These are phyloP conservation scores for Mortierella sp. DNA, from an alignment of 371 early-diverging fungal genomes.

Conservation along the genomic window DNA sequence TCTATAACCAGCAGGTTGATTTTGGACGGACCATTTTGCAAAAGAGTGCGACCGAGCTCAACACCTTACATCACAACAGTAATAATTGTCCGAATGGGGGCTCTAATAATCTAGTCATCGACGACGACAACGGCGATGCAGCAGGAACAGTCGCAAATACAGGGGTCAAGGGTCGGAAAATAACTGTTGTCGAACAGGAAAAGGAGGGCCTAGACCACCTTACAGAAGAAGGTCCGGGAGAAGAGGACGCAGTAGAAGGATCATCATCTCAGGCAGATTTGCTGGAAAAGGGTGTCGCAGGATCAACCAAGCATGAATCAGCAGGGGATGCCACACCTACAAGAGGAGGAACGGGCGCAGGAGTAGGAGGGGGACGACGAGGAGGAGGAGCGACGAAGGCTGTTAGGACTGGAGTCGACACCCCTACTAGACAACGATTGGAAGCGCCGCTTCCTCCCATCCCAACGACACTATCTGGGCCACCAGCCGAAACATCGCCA, in stretches of 20 bases:
- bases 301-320: neutral
- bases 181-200: neutral
- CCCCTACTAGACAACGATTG: neutral
- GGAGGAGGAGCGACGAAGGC: neutral
- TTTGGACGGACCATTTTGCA: conserved; percentile 33
- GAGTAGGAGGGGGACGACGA: neutral
- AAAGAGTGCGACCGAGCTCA: conserved; percentile 13
- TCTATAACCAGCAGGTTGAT: conserved; percentile 51
- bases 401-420: neutral
- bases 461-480: neutral
- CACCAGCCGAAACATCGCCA: neutral
- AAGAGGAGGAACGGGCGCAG: neutral
- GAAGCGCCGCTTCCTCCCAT: conserved; percentile 10
- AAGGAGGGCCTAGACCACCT: conserved; percentile 9
- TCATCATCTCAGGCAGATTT: neutral
- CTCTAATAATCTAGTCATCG: neutral
- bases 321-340: neutral
- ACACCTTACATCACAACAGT: conserved; percentile 2
- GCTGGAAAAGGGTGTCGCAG: neutral
- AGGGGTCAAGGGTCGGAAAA: neutral
- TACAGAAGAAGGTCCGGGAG: neutral
- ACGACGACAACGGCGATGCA: neutral
- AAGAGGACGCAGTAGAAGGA: conserved; percentile 13
- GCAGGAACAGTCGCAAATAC: conserved; percentile 11
- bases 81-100: conserved; percentile 7